Evolutionary conservation across 1,284 basidiomycete genomes (phyloP).

Genomic region (Ganoderma boninense): DNA sequence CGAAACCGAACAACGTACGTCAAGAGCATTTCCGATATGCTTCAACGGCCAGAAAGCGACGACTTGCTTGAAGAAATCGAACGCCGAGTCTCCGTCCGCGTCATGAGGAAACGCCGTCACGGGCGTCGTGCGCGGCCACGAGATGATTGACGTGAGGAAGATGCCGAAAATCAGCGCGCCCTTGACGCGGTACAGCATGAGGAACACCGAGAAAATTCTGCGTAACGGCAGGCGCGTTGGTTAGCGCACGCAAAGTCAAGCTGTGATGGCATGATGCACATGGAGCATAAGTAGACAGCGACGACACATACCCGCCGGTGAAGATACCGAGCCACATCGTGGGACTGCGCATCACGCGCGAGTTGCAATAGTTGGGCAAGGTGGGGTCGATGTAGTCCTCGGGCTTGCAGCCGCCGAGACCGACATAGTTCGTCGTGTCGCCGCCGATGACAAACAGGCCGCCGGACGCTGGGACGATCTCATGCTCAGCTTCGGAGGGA

Average conservation of each 20-base stretch:
- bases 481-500: constrained; percentile 5
- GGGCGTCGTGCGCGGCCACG: constrained; percentile 84
- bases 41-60: constrained; percentile 78
- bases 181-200: constrained; percentile 89
- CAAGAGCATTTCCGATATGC: constrained; percentile 68
- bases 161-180: constrained; percentile 89
- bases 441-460: constrained; percentile 86
- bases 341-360: constrained; percentile 76
- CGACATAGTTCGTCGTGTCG: constrained; percentile 74
- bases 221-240: not conserved
- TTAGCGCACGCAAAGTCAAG: not conserved
- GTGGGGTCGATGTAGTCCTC: constrained; percentile 50
- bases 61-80: constrained; percentile 90
- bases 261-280: not conserved
- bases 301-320: constrained; percentile 72
- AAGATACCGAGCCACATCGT: constrained; percentile 93
- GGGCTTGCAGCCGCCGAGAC: constrained; percentile 80
- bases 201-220: constrained; percentile 77
- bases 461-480: constrained; percentile 51
- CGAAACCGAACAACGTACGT: constrained; percentile 53
- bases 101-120: constrained; percentile 90
- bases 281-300: not conserved
- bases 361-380: constrained; percentile 68
- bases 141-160: constrained; percentile 86
- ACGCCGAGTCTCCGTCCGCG: constrained; percentile 71